Percentiles rank a stretch among this genome's conserved stretches.
Conservation (phyloP, 164 flowering plant genomes). For the Berberis thunbergii region DNA sequence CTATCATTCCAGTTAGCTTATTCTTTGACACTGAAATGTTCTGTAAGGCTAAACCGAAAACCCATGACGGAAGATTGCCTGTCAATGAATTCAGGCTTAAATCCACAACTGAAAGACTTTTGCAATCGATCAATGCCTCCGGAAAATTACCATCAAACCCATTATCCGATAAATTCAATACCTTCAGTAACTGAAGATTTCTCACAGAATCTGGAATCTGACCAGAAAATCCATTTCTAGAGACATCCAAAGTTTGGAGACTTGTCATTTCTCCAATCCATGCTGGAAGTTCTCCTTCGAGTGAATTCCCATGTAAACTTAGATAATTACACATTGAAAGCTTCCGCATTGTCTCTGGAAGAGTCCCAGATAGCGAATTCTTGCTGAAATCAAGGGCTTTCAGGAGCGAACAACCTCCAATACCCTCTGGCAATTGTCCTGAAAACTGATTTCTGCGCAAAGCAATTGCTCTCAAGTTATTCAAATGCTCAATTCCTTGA, state of each 20-base stretch:
- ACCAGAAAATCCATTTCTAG: constrained; percentile 62
- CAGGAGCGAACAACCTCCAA: constrained; percentile 60
- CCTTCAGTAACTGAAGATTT: constrained; percentile 40
- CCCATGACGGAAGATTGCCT: constrained; percentile 64
- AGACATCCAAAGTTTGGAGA: constrained; percentile 72
- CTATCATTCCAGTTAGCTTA: constrained; percentile 25
- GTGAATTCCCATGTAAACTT: constrained; percentile 40
- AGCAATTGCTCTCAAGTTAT: constrained; percentile 42
- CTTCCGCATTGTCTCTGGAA: constrained; percentile 61
- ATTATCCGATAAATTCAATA: constrained; percentile 52
- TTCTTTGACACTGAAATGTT: constrained; percentile 28
- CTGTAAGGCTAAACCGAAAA: constrained; percentile 35
- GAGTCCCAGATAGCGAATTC: constrained; percentile 51
- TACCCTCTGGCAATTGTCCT: constrained; percentile 57
- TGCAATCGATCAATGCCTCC: constrained; percentile 42
- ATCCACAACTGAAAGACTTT: constrained; percentile 43
- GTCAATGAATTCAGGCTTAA: constrained; percentile 49
- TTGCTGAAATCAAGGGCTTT: constrained; percentile 61
- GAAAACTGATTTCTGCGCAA: constrained; percentile 48
- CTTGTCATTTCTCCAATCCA: constrained; percentile 74
- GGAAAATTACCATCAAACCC: constrained; percentile 59
- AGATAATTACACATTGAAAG: constrained; percentile 50
- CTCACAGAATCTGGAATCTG: constrained; percentile 53
- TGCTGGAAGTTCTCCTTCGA: constrained; percentile 52
- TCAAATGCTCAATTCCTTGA: constrained; percentile 35